A percentile compares a stretch with the other conserved stretches of the same genome.
These are phyloP conservation scores for Trametes meyenii DNA, from an alignment of 768 basidiomycete genomes.

Conservation along the genomic window DNA sequence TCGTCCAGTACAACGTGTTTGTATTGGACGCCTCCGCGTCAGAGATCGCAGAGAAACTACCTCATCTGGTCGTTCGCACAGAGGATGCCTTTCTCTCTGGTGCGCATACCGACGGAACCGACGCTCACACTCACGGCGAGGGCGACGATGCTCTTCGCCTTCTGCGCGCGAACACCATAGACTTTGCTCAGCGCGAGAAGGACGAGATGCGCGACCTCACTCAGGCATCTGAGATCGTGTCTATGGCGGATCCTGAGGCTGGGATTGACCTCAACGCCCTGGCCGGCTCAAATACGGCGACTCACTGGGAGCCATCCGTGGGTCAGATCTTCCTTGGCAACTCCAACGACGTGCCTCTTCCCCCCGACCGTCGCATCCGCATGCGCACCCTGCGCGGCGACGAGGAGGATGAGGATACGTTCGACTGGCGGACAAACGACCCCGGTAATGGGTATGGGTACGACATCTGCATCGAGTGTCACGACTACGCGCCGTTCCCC, in stretches of 20 bases:
- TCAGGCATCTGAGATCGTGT: constrained; percentile 76
- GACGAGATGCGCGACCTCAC: constrained; percentile 92
- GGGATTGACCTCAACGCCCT: constrained; percentile 21
- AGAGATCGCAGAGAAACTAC: constrained; percentile 46
- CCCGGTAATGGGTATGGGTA: constrained; percentile 64
- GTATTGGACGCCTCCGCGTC: constrained; percentile 63
- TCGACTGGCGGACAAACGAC: constrained; percentile 43
- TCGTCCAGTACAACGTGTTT: constrained; percentile 73
- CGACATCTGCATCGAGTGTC: constrained; percentile 88
- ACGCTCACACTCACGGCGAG: constrained; percentile 34
- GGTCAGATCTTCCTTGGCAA: constrained; percentile 85
- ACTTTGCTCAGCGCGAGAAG: constrained; percentile 82
- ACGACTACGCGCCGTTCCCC: constrained; percentile 79
- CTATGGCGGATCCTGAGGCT: constrained; percentile 36
- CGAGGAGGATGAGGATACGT: constrained; percentile 35
- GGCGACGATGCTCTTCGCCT: constrained; percentile 7
- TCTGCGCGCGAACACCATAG: constrained; percentile 59
- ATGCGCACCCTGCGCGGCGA: constrained; percentile 21
- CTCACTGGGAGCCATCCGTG: constrained; percentile 54
- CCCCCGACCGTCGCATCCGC: constrained; percentile 25
- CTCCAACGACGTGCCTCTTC: constrained; percentile 69
- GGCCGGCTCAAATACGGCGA: constrained; percentile 40
- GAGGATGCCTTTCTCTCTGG: constrained; percentile 40
- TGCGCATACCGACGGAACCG: constrained; percentile 38
- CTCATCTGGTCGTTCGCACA: constrained; percentile 56